These are phyloP conservation scores for Macrolepiota dolichaula DNA, from an alignment of 768 basidiomycete species.

Conservation along the genomic window DNA sequence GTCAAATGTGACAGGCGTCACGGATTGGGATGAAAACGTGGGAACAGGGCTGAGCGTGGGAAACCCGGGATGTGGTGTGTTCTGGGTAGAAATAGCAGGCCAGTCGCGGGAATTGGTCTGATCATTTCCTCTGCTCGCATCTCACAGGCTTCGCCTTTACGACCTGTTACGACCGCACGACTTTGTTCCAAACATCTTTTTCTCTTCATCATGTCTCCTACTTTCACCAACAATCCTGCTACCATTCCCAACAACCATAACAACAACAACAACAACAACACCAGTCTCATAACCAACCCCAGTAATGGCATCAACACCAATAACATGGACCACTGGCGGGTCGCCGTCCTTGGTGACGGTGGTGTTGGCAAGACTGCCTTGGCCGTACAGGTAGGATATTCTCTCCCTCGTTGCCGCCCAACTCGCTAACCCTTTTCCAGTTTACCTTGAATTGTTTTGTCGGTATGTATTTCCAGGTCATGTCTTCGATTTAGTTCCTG, in stretches of 20 bases:
- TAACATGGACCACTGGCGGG: conserved; percentile 89
- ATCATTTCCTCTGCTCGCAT: conserved; percentile 12
- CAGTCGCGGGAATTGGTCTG: conserved; percentile 16
- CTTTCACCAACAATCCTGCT: conserved; percentile 13
- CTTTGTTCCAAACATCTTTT: conserved; percentile 40
- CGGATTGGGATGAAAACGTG: conserved; percentile 12
- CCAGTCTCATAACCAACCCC: conserved; percentile 3
- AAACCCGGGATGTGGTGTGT: conserved; percentile 10
- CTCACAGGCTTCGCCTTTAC: conserved; percentile 29
- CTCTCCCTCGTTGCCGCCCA: conserved; percentile 3
- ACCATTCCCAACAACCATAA: conserved; percentile 8
- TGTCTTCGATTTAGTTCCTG: conserved; percentile 11
- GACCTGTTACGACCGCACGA: conserved; percentile 58
- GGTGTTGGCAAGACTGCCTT: conserved; percentile 97
- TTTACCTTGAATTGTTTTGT: conserved; percentile 97
- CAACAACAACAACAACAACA: too few relatives aligned
- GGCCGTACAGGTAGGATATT: conserved; percentile 79
- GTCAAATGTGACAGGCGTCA: conserved; percentile 10
- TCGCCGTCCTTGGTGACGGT: conserved; percentile 94
- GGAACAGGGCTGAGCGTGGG: conserved; percentile 8
- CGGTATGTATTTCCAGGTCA: conserved; percentile 50
- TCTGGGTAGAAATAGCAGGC: conserved; percentile 11
- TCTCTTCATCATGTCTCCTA: conserved; percentile 28
- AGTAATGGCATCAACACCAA: conserved; percentile 7
- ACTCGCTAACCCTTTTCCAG: conserved; percentile 34